These are phyloP conservation scores for Euphorbia pulcherrima DNA, from an alignment of 345 rosid genomes.

Conservation along the genomic window DNA sequence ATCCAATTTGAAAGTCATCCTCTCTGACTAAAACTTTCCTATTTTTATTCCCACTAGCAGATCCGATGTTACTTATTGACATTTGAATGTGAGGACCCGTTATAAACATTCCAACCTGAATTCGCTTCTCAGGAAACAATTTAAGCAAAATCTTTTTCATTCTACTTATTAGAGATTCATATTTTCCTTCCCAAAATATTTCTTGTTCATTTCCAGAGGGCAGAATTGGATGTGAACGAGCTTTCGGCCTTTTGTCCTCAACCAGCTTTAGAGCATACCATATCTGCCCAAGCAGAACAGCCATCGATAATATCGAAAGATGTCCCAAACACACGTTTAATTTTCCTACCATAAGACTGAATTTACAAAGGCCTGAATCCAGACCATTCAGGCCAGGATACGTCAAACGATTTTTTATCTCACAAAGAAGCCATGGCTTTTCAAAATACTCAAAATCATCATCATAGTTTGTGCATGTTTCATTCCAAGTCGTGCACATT, in stretches of 20 bases:
- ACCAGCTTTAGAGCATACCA: slow-evolving; percentile 38
- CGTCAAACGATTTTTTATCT: slow-evolving; percentile 49
- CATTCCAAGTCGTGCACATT: slow-evolving; percentile 67
- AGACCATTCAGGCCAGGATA: slow-evolving; percentile 38
- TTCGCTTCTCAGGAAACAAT: slow-evolving; percentile 58
- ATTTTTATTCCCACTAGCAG: slow-evolving; percentile 23
- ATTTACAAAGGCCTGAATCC: slow-evolving; percentile 55
- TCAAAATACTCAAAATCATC: slow-evolving; percentile 42
- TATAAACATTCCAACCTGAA: slow-evolving; percentile 62
- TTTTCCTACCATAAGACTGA: slow-evolving; percentile 62
- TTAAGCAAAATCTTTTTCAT: slow-evolving; percentile 43
- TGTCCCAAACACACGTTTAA: slow-evolving; percentile 48
- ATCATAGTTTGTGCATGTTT: slow-evolving; percentile 36
- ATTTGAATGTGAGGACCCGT: slow-evolving; percentile 64
- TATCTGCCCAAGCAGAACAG: slow-evolving; percentile 57
- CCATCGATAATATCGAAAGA: slow-evolving; percentile 47
- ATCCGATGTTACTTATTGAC: slow-evolving; percentile 40
- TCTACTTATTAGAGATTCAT: slow-evolving; percentile 33
- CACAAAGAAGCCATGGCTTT: slow-evolving; percentile 62
- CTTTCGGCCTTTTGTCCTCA: slow-evolving; percentile 28
- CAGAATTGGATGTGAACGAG: slow-evolving; percentile 28
- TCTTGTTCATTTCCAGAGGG: slow-evolving; percentile 32
- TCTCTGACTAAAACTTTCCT: slow-evolving; percentile 26
- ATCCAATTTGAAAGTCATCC: slow-evolving; percentile 44
- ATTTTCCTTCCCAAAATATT: slow-evolving; percentile 34